Evolutionary conservation across 305 asterid genomes (phyloP).

Genomic region (Fraxinus greggii): DNA sequence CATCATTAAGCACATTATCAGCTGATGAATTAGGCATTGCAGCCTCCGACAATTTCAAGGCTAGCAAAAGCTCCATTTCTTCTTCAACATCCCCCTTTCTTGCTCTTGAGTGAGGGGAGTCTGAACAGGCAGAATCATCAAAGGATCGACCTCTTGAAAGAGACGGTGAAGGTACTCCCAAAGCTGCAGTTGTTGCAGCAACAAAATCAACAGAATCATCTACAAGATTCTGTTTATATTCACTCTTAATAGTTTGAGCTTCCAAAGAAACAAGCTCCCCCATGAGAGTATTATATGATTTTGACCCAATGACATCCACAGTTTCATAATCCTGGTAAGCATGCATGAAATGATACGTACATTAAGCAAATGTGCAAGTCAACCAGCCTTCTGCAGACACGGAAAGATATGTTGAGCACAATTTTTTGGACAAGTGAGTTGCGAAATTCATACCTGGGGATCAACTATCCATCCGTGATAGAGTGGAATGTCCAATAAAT

Average conservation of each 20-base stretch:
- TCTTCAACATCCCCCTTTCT: conserved; percentile 89
- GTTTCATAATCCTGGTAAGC: conserved; percentile 71
- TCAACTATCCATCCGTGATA: conserved; percentile 99
- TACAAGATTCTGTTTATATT: conserved; percentile 40
- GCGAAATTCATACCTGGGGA: conserved; percentile 65
- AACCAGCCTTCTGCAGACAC: background rate
- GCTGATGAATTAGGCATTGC: conserved; percentile 33
- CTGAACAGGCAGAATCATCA: conserved; percentile 53
- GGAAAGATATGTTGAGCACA: background rate
- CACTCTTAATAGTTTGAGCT: conserved; percentile 47
- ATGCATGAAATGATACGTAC: conserved; percentile 25
- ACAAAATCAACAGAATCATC: conserved; percentile 85
- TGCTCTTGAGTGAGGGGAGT: conserved; percentile 24
- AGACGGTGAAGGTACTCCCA: conserved; percentile 93
- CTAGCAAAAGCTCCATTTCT: conserved; percentile 63
- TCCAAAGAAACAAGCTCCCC: conserved; percentile 91
- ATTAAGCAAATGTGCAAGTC: conserved; percentile 11
- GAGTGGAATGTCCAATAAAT: conserved; percentile 88
- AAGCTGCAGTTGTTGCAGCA: conserved; percentile 94
- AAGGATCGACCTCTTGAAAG: conserved; percentile 80
- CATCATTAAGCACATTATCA: conserved; percentile 33
- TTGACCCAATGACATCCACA: conserved; percentile 73
- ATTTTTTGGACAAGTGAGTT: conserved; percentile 4
- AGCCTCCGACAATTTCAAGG: conserved; percentile 59
- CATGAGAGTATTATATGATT: conserved; percentile 85